Conservation (phyloP, 179 eudicot genomes). For the Spergularia azorica region DNA sequence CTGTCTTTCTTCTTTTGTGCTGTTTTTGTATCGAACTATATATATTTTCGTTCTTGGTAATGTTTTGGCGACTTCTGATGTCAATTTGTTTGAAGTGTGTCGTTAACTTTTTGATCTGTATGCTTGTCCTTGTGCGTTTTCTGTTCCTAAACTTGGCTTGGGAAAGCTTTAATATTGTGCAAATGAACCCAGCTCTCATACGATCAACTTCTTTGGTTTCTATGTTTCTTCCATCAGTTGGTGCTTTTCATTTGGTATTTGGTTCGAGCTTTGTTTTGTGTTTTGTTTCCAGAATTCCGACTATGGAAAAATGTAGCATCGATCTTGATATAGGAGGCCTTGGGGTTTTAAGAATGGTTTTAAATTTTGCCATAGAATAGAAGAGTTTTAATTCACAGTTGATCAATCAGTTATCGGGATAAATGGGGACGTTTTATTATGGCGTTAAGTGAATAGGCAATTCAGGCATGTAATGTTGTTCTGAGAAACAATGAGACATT, state of each 20-base stretch:
- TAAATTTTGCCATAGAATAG: not conserved
- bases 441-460: not conserved
- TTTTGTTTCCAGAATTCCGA: not conserved
- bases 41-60: constrained; percentile 4
- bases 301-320: not conserved
- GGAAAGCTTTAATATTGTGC: not conserved
- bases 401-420: not conserved
- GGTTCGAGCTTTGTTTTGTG: not conserved
- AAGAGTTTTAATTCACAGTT: not conserved
- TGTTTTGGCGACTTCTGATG: constrained; percentile 5
- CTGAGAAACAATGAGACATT: not conserved
- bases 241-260: not conserved
- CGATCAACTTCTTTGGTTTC: not conserved
- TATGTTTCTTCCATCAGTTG: not conserved
- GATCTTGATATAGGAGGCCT: not conserved
- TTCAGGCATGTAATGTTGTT: not conserved
- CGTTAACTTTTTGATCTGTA: not conserved
- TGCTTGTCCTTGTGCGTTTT: not conserved
- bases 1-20: not conserved
- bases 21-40: not conserved
- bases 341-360: not conserved
- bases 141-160: not conserved
- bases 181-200: not conserved
- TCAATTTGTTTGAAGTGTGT: not conserved
- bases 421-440: too few species aligned